These are phyloP conservation scores for Trichoderma oligosporum DNA, from an alignment of 2,329 filamentous ascomycete species.

Conservation along the genomic window DNA sequence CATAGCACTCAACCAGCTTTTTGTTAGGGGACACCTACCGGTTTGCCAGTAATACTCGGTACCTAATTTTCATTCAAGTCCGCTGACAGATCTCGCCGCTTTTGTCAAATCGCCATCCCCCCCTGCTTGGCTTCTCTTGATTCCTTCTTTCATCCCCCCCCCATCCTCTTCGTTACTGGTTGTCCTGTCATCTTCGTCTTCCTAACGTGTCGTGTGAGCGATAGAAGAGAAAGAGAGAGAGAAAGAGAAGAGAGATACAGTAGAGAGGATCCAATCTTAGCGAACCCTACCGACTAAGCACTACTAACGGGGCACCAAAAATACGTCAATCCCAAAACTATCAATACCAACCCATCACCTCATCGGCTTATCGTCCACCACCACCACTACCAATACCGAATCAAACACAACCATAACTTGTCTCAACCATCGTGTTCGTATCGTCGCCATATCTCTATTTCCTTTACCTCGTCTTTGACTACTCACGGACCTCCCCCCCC, in stretches of 20 bases:
- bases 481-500: conserved; percentile 5
- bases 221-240: not conserved
- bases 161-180: not conserved
- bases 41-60: not conserved
- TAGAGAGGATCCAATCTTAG: no score
- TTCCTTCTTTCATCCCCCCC: no score
- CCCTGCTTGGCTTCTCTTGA: conserved; percentile 7
- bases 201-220: conserved; percentile 16
- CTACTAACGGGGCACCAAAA: no score
- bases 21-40: not conserved
- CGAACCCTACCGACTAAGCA: no score
- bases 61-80: not conserved
- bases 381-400: conserved; percentile 1
- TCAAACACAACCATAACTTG: not conserved
- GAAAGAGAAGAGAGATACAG: no score
- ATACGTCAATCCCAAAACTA: no score
- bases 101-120: conserved; percentile 1
- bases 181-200: not conserved
- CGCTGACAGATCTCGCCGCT: conserved; percentile 4
- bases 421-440: conserved; percentile 6
- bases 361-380: conserved; percentile 5
- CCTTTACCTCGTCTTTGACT: no score
- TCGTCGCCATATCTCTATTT: not conserved
- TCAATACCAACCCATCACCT: no score
- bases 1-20: conserved; percentile 32